Evolutionary conservation across 2,329 filamentous ascomycete species (phyloP).

Genomic region (Epichloe glyceriae): DNA sequence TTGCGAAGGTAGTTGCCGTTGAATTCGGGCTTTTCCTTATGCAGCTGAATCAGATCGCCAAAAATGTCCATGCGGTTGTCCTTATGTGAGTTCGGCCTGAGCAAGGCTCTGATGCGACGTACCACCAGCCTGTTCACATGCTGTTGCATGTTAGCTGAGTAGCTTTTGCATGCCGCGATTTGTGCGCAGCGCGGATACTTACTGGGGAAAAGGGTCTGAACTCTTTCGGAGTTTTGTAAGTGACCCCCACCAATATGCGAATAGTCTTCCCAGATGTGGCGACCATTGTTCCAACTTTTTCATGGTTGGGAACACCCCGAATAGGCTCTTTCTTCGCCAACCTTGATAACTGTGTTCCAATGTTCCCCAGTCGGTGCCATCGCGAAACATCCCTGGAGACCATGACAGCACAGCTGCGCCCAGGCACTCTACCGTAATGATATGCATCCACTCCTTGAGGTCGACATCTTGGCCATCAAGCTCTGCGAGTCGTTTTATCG

Average conservation of each 20-base stretch:
- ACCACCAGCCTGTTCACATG: constrained; percentile 21
- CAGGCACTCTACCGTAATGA: constrained; percentile 38
- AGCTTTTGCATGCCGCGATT: not conserved
- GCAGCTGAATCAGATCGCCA: constrained; percentile 32
- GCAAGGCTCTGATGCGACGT: constrained; percentile 20
- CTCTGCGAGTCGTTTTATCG: constrained; percentile 21
- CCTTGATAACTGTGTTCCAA: constrained; percentile 34
- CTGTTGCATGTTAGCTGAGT: constrained; percentile 10
- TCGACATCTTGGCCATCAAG: constrained; percentile 29
- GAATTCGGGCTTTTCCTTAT: constrained; percentile 32
- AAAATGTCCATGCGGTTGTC: constrained; percentile 28
- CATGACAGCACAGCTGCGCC: constrained; percentile 36
- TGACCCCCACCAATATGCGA: constrained; percentile 32
- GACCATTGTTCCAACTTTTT: constrained; percentile 26
- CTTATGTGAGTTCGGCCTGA: constrained; percentile 16
- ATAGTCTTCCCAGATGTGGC: constrained; percentile 24
- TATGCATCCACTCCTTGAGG: constrained; percentile 44
- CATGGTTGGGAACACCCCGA: constrained; percentile 34
- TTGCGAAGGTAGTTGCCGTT: constrained; percentile 34
- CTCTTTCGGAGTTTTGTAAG: constrained; percentile 27
- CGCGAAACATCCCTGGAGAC: constrained; percentile 35
- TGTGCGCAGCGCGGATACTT: constrained; percentile 8
- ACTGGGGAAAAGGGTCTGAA: constrained; percentile 39
- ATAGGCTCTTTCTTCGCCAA: constrained; percentile 39
- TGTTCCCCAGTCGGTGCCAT: constrained; percentile 31